Base-by-base conservation (phyloP, 1,139 yeast species). In the Yamadazyma trypodendri region DNA sequence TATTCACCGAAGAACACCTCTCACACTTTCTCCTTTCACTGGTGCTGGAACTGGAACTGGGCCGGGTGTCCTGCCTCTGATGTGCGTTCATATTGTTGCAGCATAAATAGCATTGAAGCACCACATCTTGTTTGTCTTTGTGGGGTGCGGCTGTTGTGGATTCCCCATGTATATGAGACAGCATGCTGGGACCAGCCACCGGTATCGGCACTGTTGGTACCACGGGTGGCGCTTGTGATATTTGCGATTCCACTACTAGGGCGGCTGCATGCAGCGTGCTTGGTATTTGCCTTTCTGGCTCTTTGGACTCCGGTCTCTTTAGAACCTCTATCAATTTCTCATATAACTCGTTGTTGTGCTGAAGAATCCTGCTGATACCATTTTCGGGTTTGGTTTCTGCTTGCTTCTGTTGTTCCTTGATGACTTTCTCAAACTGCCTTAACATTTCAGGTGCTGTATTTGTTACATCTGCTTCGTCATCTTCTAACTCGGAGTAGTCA, bases 101-200 rank as follows among this genome's bases (percentile, higher is more conserved):
- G 36, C 54, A 49, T 32, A 51, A 32, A 35, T 49, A 52, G 36
- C 56, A 53, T 30, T 53, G 44, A 8, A 53, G 34, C 2, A 51
- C 42, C 9, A 53, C 46, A 18, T 52, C 53, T 36, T 42, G 47
- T n/a, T 41, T 42, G 3, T 31, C 34, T 14, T 30, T 30, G 10
- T 23, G 13, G 14, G 35, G 31, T 11, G 28, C 10, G 6, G 8
- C 21, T 18, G 11, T 12, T 17, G 14, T n/a, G 11, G 34, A 5
- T 25, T 16, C 24, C 24, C 22, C 21, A 27, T 15, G 14, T 12
- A 25, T 12, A 6, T 12, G 6, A 25, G 28, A 9, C 10, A 13
- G 16, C 9, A 5, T 12, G 4, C 6, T 14, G 6, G 14, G 28
- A 13, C 4, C 15, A 6, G 7, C 14, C 28, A 4, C 28, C n/a